Conservation (phyloP, 768 basidiomycete species). For the Leccinum disarticulatum region DNA sequence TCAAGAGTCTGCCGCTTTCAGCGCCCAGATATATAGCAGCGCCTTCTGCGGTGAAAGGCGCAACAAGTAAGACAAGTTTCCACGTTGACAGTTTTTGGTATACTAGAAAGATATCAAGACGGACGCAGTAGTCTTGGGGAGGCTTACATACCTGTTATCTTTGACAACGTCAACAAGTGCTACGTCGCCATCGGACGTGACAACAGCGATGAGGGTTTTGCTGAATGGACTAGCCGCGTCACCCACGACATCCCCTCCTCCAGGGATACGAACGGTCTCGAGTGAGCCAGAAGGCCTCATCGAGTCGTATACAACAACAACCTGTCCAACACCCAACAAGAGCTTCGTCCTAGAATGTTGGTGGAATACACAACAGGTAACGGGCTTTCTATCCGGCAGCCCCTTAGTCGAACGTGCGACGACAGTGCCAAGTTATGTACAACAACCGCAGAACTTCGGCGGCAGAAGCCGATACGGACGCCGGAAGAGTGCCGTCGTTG, state of each 20-base stretch:
- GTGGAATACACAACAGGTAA: slow-evolving; percentile 59
- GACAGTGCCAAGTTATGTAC: slow-evolving; percentile 59
- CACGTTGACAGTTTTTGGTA: slow-evolving; percentile 57
- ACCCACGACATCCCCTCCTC: slow-evolving; percentile 52
- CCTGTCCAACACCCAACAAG: slow-evolving; percentile 51
- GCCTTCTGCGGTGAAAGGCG: slow-evolving; percentile 66
- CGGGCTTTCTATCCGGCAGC: slow-evolving; percentile 39
- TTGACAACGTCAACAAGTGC: slow-evolving; percentile 71
- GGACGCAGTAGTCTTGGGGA: neutral
- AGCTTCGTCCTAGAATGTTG: slow-evolving; percentile 60
- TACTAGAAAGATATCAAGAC: slow-evolving; percentile 35
- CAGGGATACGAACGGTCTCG: slow-evolving; percentile 51
- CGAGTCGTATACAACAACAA: slow-evolving; percentile 62
- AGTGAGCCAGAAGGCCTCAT: slow-evolving; percentile 54
- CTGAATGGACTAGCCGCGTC: slow-evolving; percentile 73
- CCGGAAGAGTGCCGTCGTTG: slow-evolving; percentile 56
- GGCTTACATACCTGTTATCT: slow-evolving; percentile 57
- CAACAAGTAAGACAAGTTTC: slow-evolving; percentile 58
- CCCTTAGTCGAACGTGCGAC: slow-evolving; percentile 58
- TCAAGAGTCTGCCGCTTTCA: slow-evolving; percentile 58
- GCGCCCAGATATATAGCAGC: slow-evolving; percentile 67
- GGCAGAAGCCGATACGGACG: slow-evolving; percentile 45
- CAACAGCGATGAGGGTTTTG: slow-evolving; percentile 65
- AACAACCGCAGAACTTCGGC: slow-evolving; percentile 42
- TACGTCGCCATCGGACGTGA: slow-evolving; percentile 53